phyloP scores from a whole-genome alignment of 768 basidiomycete genomes.

The Trametes cingulata region DNA sequence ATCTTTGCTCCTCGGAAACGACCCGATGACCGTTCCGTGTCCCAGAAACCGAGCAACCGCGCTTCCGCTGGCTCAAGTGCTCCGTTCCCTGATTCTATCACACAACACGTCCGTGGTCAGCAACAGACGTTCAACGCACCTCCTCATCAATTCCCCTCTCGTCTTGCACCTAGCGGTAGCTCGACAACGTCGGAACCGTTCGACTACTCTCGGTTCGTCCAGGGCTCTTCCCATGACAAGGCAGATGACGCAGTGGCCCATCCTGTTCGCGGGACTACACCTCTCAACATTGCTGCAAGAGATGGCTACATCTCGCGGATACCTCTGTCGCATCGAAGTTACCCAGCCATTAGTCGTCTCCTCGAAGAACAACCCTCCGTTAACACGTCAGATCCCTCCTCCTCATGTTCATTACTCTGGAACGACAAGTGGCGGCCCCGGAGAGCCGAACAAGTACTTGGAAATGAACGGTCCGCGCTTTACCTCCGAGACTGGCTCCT shows the following conservation, averaged over 20 bases:
- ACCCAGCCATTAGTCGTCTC: conserved; percentile 23
- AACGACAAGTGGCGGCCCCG: conserved; percentile 74
- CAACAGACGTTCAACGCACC: conserved; percentile 42
- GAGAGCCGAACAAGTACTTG: conserved; percentile 72
- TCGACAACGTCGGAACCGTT: not conserved
- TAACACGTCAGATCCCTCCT: no score
- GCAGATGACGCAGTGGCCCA: not conserved
- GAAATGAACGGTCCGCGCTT: conserved; percentile 68
- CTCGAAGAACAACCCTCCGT: not conserved
- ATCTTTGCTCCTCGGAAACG: conserved; percentile 44
- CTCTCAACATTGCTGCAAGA: not conserved
- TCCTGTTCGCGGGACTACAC: no score
- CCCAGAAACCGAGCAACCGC: conserved; percentile 4
- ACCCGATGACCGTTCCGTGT: conserved; percentile 19
- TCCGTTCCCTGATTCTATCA: conserved; percentile 50
- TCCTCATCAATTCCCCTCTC: not conserved
- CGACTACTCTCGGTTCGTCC: not conserved
- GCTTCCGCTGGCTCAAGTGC: conserved; percentile 20
- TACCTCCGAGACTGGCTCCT: conserved; percentile 80
- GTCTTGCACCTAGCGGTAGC: no score
- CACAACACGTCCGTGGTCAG: conserved; percentile 63
- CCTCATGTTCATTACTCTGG: conserved; percentile 52
- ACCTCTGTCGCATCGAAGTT: conserved; percentile 5
- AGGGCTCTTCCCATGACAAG: not conserved
- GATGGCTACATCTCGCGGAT: not conserved